Evolutionary conservation across 1,284 basidiomycete genomes (phyloP).

Genomic region (Sphagnurus paluster): DNA sequence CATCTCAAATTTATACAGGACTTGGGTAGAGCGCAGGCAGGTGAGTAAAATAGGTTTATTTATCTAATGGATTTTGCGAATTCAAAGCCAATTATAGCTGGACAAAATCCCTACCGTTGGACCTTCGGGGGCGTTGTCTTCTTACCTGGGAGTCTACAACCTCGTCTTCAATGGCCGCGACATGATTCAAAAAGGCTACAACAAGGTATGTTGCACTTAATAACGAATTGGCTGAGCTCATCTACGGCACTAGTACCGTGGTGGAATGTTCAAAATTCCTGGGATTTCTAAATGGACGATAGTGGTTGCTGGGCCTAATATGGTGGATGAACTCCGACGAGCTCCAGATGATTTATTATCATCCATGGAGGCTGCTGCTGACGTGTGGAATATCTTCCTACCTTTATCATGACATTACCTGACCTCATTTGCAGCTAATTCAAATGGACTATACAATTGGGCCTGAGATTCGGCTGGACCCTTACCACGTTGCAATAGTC

Average conservation of each 20-base stretch:
- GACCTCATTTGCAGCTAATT: constrained; percentile 18
- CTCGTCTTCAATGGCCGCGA: constrained; percentile 22
- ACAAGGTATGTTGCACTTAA: constrained; percentile 12
- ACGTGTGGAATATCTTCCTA: constrained; percentile 13
- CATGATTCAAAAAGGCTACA: constrained; percentile 30
- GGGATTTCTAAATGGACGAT: constrained; percentile 24
- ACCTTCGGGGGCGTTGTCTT: constrained; percentile 25
- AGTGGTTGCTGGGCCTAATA: constrained; percentile 20
- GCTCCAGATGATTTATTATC: constrained; percentile 24
- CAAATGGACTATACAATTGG: constrained; percentile 29
- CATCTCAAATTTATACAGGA: constrained; percentile 4
- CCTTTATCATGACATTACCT: not conserved
- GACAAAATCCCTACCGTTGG: constrained; percentile 28
- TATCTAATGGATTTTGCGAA: not conserved
- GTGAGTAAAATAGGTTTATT: not conserved
- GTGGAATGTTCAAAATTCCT: constrained; percentile 26
- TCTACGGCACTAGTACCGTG: constrained; percentile 22
- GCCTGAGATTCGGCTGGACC: constrained; percentile 22
- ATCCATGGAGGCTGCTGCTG: constrained; percentile 17
- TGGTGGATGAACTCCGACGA: constrained; percentile 26
- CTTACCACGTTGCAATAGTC: constrained; percentile 33
- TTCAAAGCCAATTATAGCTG: constrained; percentile 17
- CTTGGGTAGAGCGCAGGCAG: constrained; percentile 8
- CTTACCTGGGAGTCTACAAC: constrained; percentile 26
- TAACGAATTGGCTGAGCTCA: not conserved